Evolutionary conservation across 129 eudicot species (phyloP).

Genomic region (Artemisia tridentata): DNA sequence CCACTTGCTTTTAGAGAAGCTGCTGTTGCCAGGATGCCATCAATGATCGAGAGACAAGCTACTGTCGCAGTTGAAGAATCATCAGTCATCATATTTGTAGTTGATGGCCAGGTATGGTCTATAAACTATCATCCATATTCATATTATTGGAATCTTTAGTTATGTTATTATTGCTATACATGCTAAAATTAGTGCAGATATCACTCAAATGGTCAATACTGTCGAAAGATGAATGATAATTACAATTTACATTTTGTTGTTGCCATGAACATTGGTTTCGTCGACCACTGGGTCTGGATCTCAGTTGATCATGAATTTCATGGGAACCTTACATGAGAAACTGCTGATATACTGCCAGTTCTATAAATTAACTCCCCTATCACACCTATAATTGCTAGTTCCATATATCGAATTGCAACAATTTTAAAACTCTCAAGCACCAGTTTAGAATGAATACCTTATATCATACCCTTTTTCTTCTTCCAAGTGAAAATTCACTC

Average conservation of each 20-base stretch:
- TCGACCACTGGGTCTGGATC: not conserved
- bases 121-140: conserved; percentile 1
- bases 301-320: not conserved
- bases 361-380: conserved; percentile 10
- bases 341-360: conserved; percentile 5
- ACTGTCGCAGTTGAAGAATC: conserved; percentile 89
- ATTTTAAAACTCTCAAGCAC: not conserved
- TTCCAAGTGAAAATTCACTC: not conserved
- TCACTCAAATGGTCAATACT: not conserved
- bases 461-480: not conserved
- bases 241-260: too few species aligned
- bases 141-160: not conserved
- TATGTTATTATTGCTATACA: conserved; percentile 10
- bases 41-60: conserved; percentile 94
- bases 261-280: not conserved
- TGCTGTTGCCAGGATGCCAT: conserved; percentile 98
- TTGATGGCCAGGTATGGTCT: conserved; percentile 91
- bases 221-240: not conserved
- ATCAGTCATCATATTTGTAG: conserved; percentile 81
- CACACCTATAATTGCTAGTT: not conserved
- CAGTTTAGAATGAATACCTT: not conserved
- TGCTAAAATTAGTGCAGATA: conserved; percentile 17
- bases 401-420: not conserved
- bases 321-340: not conserved
- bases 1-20: conserved; percentile 95